A percentile compares a stretch with the other conserved stretches of the same genome.
These are phyloP conservation scores for Lactarius trivialis DNA, from an alignment of 768 basidiomycete species.

Conservation along the genomic window DNA sequence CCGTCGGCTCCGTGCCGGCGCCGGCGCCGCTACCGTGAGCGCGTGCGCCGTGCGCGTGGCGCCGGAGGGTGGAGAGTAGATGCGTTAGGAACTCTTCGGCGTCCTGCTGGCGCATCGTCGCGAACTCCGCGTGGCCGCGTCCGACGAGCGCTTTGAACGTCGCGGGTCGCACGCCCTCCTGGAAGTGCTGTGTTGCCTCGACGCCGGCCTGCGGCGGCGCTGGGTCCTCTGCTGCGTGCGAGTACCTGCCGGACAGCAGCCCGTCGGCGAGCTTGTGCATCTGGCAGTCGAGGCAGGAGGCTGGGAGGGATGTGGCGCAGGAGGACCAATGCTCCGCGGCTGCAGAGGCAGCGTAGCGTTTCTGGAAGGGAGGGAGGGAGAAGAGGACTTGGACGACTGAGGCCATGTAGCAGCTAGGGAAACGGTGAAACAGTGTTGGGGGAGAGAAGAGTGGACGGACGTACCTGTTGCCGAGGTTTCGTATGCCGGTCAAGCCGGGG, in stretches of 20 bases:
- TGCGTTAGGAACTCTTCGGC: slow-evolving; percentile 91
- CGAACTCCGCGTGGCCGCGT: slow-evolving; percentile 88
- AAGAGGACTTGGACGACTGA: slow-evolving; percentile 86
- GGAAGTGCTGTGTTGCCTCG: slow-evolving; percentile 48
- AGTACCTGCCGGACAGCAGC: slow-evolving; percentile 86
- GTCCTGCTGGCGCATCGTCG: slow-evolving; percentile 96
- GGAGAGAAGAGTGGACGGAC: slow-evolving; percentile 1
- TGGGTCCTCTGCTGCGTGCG: slow-evolving; percentile 40
- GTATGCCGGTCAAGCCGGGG: slow-evolving; percentile 78
- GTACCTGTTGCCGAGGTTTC: slow-evolving; percentile 88
- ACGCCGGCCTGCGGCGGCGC: slow-evolving; percentile 13
- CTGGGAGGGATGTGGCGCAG: slow-evolving; percentile 66
- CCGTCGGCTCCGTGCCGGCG: slow-evolving; percentile 82
- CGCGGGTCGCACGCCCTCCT: slow-evolving; percentile 74
- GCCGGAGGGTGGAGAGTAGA: slow-evolving; percentile 64
- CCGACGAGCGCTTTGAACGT: slow-evolving; percentile 88
- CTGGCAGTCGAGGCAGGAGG: slow-evolving; percentile 90
- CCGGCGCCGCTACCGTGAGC: slow-evolving; percentile 26
- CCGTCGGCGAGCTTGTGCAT: slow-evolving; percentile 91
- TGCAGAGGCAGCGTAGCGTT: slow-evolving; percentile 50
- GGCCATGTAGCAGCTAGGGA: slow-evolving; percentile 88
- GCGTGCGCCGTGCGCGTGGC: slow-evolving; percentile 45
- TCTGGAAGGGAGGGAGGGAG: slow-evolving; percentile 68
- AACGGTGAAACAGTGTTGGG: slow-evolving; percentile 4
- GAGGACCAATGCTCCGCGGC: slow-evolving; percentile 47